phyloP scores from a whole-genome alignment of 2,329 filamentous ascomycete species.

The Claviceps pusilla region DNA sequence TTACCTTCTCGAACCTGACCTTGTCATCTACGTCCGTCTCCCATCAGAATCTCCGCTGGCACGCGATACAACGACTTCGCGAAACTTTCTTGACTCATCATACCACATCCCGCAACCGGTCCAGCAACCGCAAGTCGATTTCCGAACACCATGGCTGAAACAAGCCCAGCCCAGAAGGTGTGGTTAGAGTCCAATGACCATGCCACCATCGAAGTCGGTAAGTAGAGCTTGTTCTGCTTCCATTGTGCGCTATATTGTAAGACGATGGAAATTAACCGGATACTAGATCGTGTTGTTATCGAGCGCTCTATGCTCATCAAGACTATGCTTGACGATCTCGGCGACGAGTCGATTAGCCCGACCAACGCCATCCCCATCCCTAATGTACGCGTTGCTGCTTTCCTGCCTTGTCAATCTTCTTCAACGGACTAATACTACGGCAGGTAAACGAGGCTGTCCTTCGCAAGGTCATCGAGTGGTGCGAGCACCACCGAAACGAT shows the following conservation, averaged over 20 bases:
- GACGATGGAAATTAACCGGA: background rate
- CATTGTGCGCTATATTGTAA: background rate
- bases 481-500: slow-evolving; percentile 84
- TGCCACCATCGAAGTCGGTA: slow-evolving; percentile 31
- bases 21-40: background rate
- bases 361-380: slow-evolving; percentile 71
- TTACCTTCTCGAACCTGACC: background rate
- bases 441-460: slow-evolving; percentile 86
- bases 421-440: background rate
- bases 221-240: slow-evolving; percentile 11
- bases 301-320: slow-evolving; percentile 93
- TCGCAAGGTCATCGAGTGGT: slow-evolving; percentile 96
- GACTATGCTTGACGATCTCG: slow-evolving; percentile 93
- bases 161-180: slow-evolving; percentile 24
- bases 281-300: slow-evolving; percentile 61
- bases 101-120: background rate
- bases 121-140: background rate
- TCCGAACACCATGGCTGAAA: slow-evolving; percentile 21
- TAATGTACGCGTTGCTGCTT: slow-evolving; percentile 41
- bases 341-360: slow-evolving; percentile 39
- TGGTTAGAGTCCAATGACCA: slow-evolving; percentile 38
- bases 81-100: background rate
- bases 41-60: background rate
- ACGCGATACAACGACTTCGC: background rate
- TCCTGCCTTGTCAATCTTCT: too few relatives aligned